phyloP scores from a whole-genome alignment of 2,329 filamentous ascomycete genomes.

The Phoma sp. region DNA sequence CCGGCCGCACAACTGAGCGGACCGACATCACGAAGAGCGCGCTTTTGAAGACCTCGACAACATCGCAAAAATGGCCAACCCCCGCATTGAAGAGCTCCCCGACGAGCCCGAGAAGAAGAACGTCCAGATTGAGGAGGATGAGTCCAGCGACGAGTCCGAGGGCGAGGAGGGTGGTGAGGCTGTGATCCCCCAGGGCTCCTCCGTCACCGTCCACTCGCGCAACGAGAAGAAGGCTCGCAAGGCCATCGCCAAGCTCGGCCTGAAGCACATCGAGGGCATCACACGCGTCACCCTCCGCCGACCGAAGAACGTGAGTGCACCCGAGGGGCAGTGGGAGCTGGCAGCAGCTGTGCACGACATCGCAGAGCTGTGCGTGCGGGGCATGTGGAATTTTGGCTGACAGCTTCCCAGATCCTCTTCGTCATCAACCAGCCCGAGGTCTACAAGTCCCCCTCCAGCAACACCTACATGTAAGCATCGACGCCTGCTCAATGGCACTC shows the following conservation, averaged over 20 bases:
- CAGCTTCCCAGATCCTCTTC: constrained; percentile 80
- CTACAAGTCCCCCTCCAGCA: constrained; percentile 98
- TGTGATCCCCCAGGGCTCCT: constrained; percentile 80
- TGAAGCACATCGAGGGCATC: constrained; percentile 96
- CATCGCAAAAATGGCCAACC: constrained; percentile 83
- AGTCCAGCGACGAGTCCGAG: constrained; percentile 76
- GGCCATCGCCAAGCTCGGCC: constrained; percentile 96
- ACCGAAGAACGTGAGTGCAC: constrained; percentile 89
- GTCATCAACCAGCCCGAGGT: constrained; percentile 99
- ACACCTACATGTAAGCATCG: constrained; percentile 93
- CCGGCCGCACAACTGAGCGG: neutral
- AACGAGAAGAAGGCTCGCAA: constrained; percentile 99
- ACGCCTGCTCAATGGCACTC: constrained; percentile 9
- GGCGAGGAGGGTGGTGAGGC: constrained; percentile 73
- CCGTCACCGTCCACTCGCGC: constrained; percentile 92
- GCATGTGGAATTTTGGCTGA: constrained; percentile 25
- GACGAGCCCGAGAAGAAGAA: constrained; percentile 84
- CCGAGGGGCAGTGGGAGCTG: constrained; percentile 22
- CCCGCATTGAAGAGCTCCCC: constrained; percentile 95
- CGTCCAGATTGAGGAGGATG: constrained; percentile 75
- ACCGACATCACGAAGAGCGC: neutral
- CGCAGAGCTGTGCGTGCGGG: constrained; percentile 14
- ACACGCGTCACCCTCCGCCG: constrained; percentile 96
- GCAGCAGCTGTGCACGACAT: constrained; percentile 14
- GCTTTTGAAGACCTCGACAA: neutral